Base-by-base conservation (phyloP, 352 stramenopile genomes). In the Phytophthora sp. region DNA sequence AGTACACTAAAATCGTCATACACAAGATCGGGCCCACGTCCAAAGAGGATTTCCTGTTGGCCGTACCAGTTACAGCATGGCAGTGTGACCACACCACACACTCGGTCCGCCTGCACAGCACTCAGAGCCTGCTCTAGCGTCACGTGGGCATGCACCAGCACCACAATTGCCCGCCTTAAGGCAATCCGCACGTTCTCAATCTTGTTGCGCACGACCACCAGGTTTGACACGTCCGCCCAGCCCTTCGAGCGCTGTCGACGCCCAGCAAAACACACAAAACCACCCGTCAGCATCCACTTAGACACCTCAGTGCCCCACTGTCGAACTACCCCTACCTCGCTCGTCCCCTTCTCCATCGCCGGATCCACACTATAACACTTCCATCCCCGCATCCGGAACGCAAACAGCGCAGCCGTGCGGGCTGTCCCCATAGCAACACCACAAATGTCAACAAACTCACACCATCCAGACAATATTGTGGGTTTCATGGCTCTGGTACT, bases 21-120 rank as follows among this genome's bases (percentile, higher is more conserved):
- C 2, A 94, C 86, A 31, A 94, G 50, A 44, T 90, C 75, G 1
- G 84, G 84, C 0, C 66, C 73, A 0, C 77, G 71, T n/a, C 66
- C 74, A 41, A 83, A 86, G 29, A 90, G 73, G 30, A 33, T 26
- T 52, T 93, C 83, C 42, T 94, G 86, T 18, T 82, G 63, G 12
- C 81, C 79, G 52, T 93, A 94, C 86, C 86, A 94, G 54, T 94
- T 94, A 61, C 86, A 94, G 64, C 86, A 94, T 15, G 84, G 86
- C 30, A 93, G 66, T 27, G 86, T 93, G 7, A 93, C 74, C 4
- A 93, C 79, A 6, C 82, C 86, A 18, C 79, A 79, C 24, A 93
- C 38, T 16, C 78, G 27, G 8, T 90, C 76, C 7, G 84, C 84
- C 30, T 90, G 74, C 18, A 94, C 74, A 2, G 84, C 80, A 33